These are phyloP conservation scores for Cladosporium sp. DNA, from an alignment of 2,329 filamentous ascomycete genomes.

Conservation along the genomic window DNA sequence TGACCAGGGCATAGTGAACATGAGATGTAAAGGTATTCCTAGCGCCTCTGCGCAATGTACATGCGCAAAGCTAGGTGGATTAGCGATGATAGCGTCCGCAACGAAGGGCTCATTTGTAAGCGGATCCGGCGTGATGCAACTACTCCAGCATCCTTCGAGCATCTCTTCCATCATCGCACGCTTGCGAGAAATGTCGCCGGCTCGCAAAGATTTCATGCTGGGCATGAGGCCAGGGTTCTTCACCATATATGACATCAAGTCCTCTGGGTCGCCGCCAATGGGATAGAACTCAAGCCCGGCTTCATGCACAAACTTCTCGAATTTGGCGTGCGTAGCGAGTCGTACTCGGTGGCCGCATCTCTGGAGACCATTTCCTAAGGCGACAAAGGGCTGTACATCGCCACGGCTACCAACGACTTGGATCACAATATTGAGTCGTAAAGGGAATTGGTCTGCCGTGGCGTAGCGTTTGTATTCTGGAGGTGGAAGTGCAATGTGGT, in stretches of 20 bases:
- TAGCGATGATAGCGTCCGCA: conserved; percentile 79
- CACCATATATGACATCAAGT: conserved; percentile 86
- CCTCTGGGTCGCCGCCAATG: conserved; percentile 72
- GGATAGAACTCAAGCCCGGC: conserved; percentile 75
- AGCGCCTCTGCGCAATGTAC: conserved; percentile 75
- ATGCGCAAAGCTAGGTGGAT: conserved; percentile 74
- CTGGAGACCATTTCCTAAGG: conserved; percentile 62
- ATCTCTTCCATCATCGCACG: conserved; percentile 72
- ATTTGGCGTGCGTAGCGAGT: conserved; percentile 67
- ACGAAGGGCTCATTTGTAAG: conserved; percentile 61
- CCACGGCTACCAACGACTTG: conserved; percentile 72
- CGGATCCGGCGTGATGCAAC: conserved; percentile 65
- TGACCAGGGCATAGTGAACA: conserved; percentile 63
- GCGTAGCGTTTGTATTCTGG: conserved; percentile 6
- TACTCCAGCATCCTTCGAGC: conserved; percentile 78
- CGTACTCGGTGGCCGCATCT: conserved; percentile 68
- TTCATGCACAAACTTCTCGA: conserved; percentile 64
- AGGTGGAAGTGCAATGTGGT: not conserved
- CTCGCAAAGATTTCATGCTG: conserved; percentile 65
- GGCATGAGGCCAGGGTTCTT: conserved; percentile 78
- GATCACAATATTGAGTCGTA: conserved; percentile 62
- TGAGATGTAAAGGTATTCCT: conserved; percentile 66
- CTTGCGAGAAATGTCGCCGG: conserved; percentile 66
- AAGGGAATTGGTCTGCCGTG: conserved; percentile 9
- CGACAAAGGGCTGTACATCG: conserved; percentile 73